These are phyloP conservation scores for Penicillium sp. DNA, from an alignment of 2,329 filamentous ascomycete species.

Conservation along the genomic window DNA sequence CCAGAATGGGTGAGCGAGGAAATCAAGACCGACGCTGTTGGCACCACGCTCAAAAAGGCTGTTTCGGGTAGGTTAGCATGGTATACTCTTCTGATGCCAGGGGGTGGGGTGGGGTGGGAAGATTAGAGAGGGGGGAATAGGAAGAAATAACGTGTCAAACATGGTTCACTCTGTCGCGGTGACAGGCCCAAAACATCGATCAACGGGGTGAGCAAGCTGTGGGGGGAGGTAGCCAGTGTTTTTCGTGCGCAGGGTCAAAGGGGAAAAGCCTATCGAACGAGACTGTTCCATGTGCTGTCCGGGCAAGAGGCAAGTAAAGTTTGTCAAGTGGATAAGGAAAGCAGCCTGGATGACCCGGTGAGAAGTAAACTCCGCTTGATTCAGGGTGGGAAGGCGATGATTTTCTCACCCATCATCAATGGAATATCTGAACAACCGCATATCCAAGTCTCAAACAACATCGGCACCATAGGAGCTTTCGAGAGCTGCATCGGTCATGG, in stretches of 20 bases:
- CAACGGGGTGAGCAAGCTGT: constrained; percentile 40
- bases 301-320: constrained; percentile 30
- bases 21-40: constrained; percentile 84
- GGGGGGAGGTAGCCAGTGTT: constrained; percentile 33
- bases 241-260: constrained; percentile 37
- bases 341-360: constrained; percentile 56
- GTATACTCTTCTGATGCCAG: not conserved
- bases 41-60: constrained; percentile 94
- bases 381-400: constrained; percentile 60
- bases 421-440: constrained; percentile 39
- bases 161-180: constrained; percentile 42
- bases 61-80: constrained; percentile 44
- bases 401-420: constrained; percentile 63
- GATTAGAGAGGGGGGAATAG: constrained; percentile 33
- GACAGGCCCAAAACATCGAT: constrained; percentile 40
- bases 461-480: constrained; percentile 41
- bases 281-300: constrained; percentile 33
- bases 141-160: constrained; percentile 50
- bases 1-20: constrained; percentile 95
- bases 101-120: constrained; percentile 29
- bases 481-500: constrained; percentile 46
- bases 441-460: constrained; percentile 41
- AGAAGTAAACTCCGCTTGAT: constrained; percentile 53
- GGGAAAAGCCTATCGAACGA: constrained; percentile 34
- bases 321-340: constrained; percentile 47